These are phyloP conservation scores for Adansonia digitata DNA, from an alignment of 345 rosid species.

Conservation along the genomic window DNA sequence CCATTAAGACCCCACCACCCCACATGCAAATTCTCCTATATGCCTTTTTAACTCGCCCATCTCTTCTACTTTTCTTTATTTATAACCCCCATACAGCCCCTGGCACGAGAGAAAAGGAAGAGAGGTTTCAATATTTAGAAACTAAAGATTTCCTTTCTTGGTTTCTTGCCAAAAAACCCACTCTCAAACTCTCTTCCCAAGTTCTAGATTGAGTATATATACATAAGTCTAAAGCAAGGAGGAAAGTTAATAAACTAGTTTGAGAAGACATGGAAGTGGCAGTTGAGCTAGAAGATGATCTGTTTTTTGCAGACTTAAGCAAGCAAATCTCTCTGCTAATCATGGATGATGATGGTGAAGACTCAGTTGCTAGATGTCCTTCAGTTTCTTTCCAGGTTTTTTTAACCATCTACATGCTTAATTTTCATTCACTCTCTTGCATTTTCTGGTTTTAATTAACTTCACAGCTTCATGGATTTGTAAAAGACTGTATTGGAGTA, in stretches of 20 bases:
- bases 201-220: neutral
- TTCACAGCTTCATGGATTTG: neutral
- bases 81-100: neutral
- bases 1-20: constrained; percentile 5
- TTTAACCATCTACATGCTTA: neutral
- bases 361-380: constrained; percentile 42
- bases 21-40: neutral
- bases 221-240: no score
- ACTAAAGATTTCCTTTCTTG: neutral
- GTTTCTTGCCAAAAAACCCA: neutral
- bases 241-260: neutral
- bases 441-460: neutral
- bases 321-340: constrained; percentile 87
- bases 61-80: constrained; percentile 6
- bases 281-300: constrained; percentile 83
- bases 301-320: constrained; percentile 86
- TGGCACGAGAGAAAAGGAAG: neutral
- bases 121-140: neutral
- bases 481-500: no score
- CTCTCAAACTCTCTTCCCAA: neutral
- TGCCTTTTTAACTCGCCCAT: neutral
- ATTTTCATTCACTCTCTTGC: neutral
- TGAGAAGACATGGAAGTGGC: constrained; percentile 29
- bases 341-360: constrained; percentile 75
- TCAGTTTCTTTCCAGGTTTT: constrained; percentile 71